Evolutionary conservation across 176 grass and related monocot genomes (phyloP), one percentile per base, ranked within the genome.

Genomic region (Elaeis guineensis): DNA sequence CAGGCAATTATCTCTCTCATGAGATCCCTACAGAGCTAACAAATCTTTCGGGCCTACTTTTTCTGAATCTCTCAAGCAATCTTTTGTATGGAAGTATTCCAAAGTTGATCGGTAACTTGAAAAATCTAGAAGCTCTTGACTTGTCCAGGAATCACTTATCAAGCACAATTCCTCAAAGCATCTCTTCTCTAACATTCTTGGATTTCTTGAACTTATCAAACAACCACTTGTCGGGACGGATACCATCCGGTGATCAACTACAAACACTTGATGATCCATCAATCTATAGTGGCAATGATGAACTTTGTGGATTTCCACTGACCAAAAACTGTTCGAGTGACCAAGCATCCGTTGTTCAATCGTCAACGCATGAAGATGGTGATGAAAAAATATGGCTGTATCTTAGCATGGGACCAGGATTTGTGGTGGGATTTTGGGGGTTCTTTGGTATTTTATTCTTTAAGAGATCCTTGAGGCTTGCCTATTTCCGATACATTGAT

Each of bases 41-140:
- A 0, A 58, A 20, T 2, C 80, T 96, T 9, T 11, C 69, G 3
- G 91, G 83, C 20, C 66, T 96, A 14, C 24, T 72, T 1, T 87
- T 84, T 55, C 54, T 96, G 17, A 90, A 96, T 65, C 17, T 90
- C 32, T 96, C 86, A 61, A 53, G 73, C 44, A 92, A 92, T 19
- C 24, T 69, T 72, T 54, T 87, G 0, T 75, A 72, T 5, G 62
- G 77, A 5, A 11, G 8, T 3, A 87, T 92, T 56, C 79, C 89
- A 26, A 0, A 8, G 24, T 75, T 56, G 44, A 78, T 87, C 8
- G 83, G 80, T 5, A 70, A 51, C 20, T 49, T 92, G 9, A 48
- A 55, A 16, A 0, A 0, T 23, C 61, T 92, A 81, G 80, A 87
- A 25, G 78, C 19, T 4, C 77, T 93, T 24, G 89, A 93, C 19